These are phyloP conservation scores for Annulohypoxylon maeteangense DNA, from an alignment of 495 filamentous ascomycete species.

Conservation along the genomic window DNA sequence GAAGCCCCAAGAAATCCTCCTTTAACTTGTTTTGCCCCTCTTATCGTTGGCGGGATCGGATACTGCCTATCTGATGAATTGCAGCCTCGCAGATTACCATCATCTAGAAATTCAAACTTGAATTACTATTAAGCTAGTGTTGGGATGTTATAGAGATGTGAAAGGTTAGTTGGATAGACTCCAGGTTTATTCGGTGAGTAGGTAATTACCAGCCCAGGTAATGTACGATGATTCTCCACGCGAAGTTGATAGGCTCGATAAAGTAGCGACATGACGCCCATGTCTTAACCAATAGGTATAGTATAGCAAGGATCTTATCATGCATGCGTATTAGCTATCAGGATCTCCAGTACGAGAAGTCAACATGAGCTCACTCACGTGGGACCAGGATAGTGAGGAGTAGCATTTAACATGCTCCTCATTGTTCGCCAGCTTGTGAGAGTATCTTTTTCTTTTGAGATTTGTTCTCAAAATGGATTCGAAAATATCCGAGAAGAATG, in stretches of 20 bases:
- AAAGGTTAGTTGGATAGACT: neutral
- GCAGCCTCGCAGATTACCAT: neutral
- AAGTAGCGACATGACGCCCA: conserved; percentile 12
- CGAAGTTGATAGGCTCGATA: neutral
- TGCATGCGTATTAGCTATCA: conserved; percentile 7
- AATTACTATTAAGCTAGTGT: neutral
- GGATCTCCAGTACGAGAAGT: neutral
- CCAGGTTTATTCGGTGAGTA: neutral
- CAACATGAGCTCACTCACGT: neutral
- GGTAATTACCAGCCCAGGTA: too few species aligned
- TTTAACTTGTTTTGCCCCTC: conserved; percentile 1
- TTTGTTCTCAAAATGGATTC: neutral
- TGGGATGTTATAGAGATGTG: neutral
- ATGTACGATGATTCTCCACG: neutral
- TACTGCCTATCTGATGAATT: conserved; percentile 20
- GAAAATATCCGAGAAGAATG: conserved; percentile 41
- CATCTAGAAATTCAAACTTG: neutral
- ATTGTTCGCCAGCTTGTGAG: neutral
- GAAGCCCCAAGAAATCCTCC: conserved; percentile 7
- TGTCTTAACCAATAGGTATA: conserved; percentile 8
- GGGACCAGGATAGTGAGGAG: conserved; percentile 15
- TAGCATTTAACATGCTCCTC: conserved; percentile 20
- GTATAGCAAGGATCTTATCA: conserved; percentile 39
- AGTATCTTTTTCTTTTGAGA: neutral
- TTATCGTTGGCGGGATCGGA: conserved; percentile 8